Evolutionary conservation across 768 basidiomycete species (phyloP), one percentile per base, ranked within the genome.

Genomic region (Auricularia sp.): DNA sequence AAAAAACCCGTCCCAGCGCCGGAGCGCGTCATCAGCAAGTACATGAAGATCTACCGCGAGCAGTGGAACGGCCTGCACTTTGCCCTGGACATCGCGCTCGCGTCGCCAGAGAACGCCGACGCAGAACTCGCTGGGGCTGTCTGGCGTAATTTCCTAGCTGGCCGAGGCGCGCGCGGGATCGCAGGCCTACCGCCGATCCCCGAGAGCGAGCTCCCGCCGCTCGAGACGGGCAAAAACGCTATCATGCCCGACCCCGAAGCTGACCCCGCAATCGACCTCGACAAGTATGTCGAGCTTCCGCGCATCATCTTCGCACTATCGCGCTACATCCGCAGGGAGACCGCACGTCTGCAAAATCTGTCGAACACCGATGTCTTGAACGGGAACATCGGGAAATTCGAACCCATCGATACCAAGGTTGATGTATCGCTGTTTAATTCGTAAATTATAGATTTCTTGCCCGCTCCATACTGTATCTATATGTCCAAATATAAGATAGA

Each of bases 81-180:
- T 68, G 81, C 88, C 2, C 82, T 94, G 70, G 94, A 97, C 73
- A 74, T 78, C 34, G 76, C 75, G 21, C 76, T 94, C 14, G 89
- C 84, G 1, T n/a, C 11, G 11, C 56, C 56, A 10, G 8, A 24
- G 24, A 80, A 95, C 37, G 81, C 87, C 3, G 95, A 98, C 73
- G 79, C 83, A 66, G 90, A 94, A 68, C 80, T 98, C 75, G 92
- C 95, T 0, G 88, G 79, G 14, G 90, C 92, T 1, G 77, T 97
- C 0, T 98, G 96, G 96, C 80, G 96, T 61, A 97, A 98, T 73
- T 71, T 97, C 44, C 86, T 97, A 47, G 93, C 90, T 7, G 90
- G 85, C 1, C 82, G 92, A 13, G 94, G 93, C 4, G 90, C 90
- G 8, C 79, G 81, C 65, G 90, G 89, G 2, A 87, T 92, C 63